These are phyloP conservation scores for Arbutus unedo DNA, from an alignment of 148 eudicot species.

Conservation along the genomic window DNA sequence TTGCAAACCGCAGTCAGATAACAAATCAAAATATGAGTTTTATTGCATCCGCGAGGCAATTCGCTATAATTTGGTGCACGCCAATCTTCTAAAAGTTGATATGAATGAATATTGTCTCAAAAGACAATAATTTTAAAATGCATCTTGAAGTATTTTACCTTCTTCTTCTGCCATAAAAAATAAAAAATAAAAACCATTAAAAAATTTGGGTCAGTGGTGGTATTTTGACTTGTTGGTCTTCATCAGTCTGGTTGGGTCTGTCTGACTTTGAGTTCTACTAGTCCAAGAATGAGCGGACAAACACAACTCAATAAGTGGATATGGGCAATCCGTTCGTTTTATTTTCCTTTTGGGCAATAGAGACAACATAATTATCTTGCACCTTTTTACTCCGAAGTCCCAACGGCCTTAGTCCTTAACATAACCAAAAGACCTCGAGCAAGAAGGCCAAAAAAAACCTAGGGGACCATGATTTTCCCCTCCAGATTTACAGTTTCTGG, in stretches of 20 bases:
- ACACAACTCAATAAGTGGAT: neutral
- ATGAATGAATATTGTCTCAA: too few relatives aligned
- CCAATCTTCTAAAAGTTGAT: too few relatives aligned
- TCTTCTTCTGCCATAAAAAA: too few relatives aligned
- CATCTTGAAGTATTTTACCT: too few relatives aligned
- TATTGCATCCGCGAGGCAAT: too few relatives aligned
- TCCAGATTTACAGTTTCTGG: constrained; percentile 23
- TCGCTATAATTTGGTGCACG: too few relatives aligned
- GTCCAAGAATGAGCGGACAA: neutral
- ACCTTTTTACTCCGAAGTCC: neutral
- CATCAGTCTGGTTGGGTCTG: neutral
- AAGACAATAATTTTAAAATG: too few relatives aligned
- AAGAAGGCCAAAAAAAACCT: constrained; percentile 4
- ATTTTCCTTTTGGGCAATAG: neutral
- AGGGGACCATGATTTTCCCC: neutral
- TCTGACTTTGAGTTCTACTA: neutral
- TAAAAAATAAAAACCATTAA: too few relatives aligned
- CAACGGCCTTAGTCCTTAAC: neutral
- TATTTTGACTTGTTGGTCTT: constrained; percentile 7
- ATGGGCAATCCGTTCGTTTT: neutral
- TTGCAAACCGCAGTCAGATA: too few relatives aligned
- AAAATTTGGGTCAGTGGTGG: neutral
- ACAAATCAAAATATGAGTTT: too few relatives aligned
- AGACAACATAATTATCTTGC: constrained; percentile 18
- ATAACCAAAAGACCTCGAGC: neutral